A percentile compares a stretch with the other conserved stretches of the same genome.
Conservation (phyloP, 139 green algal species). For the Mesotaenium endlicherianum region DNA sequence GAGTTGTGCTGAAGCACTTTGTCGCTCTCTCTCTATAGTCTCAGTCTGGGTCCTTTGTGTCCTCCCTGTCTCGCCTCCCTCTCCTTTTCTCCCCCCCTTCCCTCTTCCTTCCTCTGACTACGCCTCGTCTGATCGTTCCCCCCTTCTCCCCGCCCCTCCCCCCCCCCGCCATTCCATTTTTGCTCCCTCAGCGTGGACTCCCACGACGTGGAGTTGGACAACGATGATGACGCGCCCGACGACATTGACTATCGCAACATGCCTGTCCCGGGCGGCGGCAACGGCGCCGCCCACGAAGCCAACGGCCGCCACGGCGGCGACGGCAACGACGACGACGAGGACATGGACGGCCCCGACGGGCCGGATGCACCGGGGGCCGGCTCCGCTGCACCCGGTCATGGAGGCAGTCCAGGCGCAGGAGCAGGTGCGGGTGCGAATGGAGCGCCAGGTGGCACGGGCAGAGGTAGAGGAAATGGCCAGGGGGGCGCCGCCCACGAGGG, state of each 20-base stretch:
- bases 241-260: not conserved
- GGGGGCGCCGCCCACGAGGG: too few relatives aligned
- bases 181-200: not conserved
- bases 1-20: too few relatives aligned
- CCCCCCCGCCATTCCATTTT: not conserved
- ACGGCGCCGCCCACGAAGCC: not conserved
- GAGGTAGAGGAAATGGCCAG: not conserved
- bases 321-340: not conserved
- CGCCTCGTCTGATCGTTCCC: too few relatives aligned
- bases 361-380: too few relatives aligned
- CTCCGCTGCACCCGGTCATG: too few relatives aligned
- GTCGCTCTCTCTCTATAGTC: too few relatives aligned
- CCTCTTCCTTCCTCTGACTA: not conserved
- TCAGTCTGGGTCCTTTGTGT: too few relatives aligned
- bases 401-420: not conserved
- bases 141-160: not conserved
- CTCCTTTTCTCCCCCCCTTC: not conserved
- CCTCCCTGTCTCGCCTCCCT: not conserved
- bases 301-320: not conserved
- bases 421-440: not conserved
- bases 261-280: not conserved
- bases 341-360: not conserved
- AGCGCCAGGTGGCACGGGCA: not conserved
- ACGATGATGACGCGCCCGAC: not conserved
- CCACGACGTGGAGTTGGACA: conserved; percentile 26